Conservation (phyloP, 352 stramenopile genomes). For the Halophytophthora batemanensis region DNA sequence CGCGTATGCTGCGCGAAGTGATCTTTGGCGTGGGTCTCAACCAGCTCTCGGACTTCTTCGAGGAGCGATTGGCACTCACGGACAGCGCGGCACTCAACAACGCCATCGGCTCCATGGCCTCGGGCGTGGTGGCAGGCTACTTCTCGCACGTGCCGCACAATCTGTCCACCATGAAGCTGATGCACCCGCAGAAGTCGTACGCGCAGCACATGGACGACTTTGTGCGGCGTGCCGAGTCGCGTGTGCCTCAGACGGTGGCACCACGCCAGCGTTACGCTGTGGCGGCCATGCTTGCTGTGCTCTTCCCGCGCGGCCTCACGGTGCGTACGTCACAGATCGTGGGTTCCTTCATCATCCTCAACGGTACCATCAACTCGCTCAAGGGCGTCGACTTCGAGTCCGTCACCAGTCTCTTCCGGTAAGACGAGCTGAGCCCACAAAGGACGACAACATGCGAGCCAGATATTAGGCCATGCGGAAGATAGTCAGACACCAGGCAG, state of each 20-base stretch:
- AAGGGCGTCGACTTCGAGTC: constrained; percentile 72
- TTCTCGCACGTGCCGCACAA: constrained; percentile 95
- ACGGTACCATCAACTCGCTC: constrained; percentile 90
- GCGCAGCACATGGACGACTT: constrained; percentile 82
- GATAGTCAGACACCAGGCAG: background rate
- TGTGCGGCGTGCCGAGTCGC: constrained; percentile 75
- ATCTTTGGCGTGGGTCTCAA: constrained; percentile 94
- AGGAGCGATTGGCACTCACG: constrained; percentile 84
- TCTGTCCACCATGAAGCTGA: constrained; percentile 94
- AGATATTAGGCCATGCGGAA: background rate
- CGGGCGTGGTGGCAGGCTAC: constrained; percentile 91
- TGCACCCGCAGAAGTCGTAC: constrained; percentile 90
- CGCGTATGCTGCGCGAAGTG: constrained; percentile 86
- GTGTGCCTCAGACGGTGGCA: constrained; percentile 75
- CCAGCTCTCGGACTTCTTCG: constrained; percentile 92
- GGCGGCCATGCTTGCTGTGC: constrained; percentile 71
- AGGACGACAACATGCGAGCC: background rate
- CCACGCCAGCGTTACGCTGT: constrained; percentile 61
- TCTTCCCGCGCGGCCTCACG: constrained; percentile 87
- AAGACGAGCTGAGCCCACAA: constrained; percentile 6
- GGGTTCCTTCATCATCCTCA: constrained; percentile 93
- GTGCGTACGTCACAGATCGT: constrained; percentile 91
- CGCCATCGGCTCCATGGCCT: constrained; percentile 82
- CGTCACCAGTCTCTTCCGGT: constrained; percentile 40
- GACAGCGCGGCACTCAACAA: constrained; percentile 80